A percentile compares a stretch with the other conserved stretches of the same genome.
Conservation (phyloP, 139 green algal species). For the Pseudopediastrum boryanum region DNA sequence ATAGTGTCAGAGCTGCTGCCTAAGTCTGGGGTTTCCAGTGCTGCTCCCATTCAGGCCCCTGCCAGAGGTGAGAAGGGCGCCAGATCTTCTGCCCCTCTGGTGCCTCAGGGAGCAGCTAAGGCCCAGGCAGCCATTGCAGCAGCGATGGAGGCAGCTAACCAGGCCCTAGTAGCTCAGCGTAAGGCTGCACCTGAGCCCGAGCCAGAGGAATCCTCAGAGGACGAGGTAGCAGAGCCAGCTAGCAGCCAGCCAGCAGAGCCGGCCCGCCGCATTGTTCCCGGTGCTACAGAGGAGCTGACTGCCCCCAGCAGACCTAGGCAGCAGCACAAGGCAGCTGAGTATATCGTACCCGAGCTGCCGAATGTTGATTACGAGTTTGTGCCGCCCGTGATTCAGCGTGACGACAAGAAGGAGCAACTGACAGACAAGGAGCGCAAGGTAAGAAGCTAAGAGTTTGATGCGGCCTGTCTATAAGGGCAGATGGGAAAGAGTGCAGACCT, state of each 20-base stretch:
- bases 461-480: slow-evolving; percentile 21
- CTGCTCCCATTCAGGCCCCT: slow-evolving; percentile 5
- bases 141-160: slow-evolving; percentile 40
- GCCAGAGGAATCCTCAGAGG: slow-evolving; percentile 8
- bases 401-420: slow-evolving; percentile 6
- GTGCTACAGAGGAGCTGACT: slow-evolving; percentile 25
- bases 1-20: slow-evolving; percentile 61
- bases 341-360: slow-evolving; percentile 50
- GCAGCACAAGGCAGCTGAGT: background rate
- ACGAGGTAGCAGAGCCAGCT: slow-evolving; percentile 28
- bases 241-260: background rate
- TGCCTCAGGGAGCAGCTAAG: slow-evolving; percentile 54
- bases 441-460: background rate
- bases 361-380: slow-evolving; percentile 47
- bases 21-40: slow-evolving; percentile 10
- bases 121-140: slow-evolving; percentile 53
- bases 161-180: slow-evolving; percentile 17
- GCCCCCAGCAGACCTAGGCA: background rate
- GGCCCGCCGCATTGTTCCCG: slow-evolving; percentile 25
- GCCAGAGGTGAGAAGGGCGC: slow-evolving; percentile 22
- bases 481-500: too few species aligned
- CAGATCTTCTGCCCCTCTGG: background rate
- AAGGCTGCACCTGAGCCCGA: slow-evolving; percentile 21
- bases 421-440: slow-evolving; percentile 38
- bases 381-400: slow-evolving; percentile 13